Percentiles rank a stretch among this genome's conserved stretches.
These are phyloP conservation scores for Xylariaceae sp. DNA, from an alignment of 2,329 filamentous ascomycete species.

Conservation along the genomic window DNA sequence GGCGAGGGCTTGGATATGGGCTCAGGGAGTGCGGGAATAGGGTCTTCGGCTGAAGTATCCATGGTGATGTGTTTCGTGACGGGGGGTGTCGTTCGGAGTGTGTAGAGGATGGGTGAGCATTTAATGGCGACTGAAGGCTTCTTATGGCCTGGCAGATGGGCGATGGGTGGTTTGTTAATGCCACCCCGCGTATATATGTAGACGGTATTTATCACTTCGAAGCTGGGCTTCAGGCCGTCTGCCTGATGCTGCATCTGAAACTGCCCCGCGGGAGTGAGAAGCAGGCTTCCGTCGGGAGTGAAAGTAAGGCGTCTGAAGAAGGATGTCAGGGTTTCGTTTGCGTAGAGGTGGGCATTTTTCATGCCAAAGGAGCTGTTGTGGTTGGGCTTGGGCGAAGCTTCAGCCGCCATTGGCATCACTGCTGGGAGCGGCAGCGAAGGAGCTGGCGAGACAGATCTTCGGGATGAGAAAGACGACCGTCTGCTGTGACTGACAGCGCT, in stretches of 20 bases:
- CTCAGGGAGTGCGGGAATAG: conserved; percentile 79
- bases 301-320: conserved; percentile 95
- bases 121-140: conserved; percentile 95
- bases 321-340: conserved; percentile 93
- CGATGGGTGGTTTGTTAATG: conserved; percentile 93
- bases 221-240: conserved; percentile 63
- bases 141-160: conserved; percentile 93
- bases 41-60: conserved; percentile 83
- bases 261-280: conserved; percentile 92
- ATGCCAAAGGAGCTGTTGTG: conserved; percentile 56
- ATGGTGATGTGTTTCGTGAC: conserved; percentile 87
- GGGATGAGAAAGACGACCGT: conserved; percentile 86
- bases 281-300: conserved; percentile 87
- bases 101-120: conserved; percentile 89
- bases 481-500: conserved; percentile 84
- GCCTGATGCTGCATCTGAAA: conserved; percentile 75
- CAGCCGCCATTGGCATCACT: conserved; percentile 90
- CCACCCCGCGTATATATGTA: conserved; percentile 97
- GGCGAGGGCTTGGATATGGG: conserved; percentile 63
- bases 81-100: conserved; percentile 63
- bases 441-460: conserved; percentile 86
- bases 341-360: conserved; percentile 86
- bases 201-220: conserved; percentile 93
- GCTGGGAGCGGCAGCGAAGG: conserved; percentile 91
- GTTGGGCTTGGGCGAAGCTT: conserved; percentile 76